Evolutionary conservation across 2,329 filamentous ascomycete genomes (phyloP).

Genomic region (Colletotrichum eleusines): DNA sequence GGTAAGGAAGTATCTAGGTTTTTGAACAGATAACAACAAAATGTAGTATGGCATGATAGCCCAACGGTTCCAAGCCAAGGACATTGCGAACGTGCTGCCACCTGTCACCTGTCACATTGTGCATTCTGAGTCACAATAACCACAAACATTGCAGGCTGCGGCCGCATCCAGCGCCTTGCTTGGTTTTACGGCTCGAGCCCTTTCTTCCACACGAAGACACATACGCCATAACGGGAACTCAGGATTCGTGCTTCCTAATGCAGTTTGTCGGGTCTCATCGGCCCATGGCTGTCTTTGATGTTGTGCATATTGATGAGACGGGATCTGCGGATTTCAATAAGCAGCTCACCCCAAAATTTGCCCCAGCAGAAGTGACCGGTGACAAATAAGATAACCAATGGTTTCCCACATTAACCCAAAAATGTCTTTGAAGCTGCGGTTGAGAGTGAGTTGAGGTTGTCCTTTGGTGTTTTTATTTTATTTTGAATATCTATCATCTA

Average conservation of each 20-base stretch:
- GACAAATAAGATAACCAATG: background rate
- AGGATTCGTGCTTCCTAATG: no score
- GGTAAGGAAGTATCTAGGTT: background rate
- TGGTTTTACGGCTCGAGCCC: background rate
- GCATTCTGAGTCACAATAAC: background rate
- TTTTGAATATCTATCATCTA: background rate
- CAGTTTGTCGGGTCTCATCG: background rate
- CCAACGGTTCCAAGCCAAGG: background rate
- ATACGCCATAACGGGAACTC: rapidly evolving
- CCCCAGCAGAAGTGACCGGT: background rate
- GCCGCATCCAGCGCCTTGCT: background rate
- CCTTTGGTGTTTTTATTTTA: background rate
- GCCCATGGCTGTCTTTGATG: background rate
- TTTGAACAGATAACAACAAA: background rate
- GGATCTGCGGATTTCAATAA: background rate
- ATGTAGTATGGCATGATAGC: background rate
- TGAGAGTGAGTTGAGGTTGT: background rate
- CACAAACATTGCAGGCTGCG: background rate
- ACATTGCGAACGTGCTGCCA: background rate
- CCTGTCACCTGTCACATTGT: background rate
- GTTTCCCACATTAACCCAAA: background rate
- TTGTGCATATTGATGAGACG: background rate
- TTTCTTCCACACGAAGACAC: background rate
- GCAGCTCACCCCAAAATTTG: background rate
- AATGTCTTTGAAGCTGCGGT: background rate